These are phyloP conservation scores for Colletotrichum lupini DNA, from an alignment of 2,329 filamentous ascomycete genomes.

Conservation along the genomic window DNA sequence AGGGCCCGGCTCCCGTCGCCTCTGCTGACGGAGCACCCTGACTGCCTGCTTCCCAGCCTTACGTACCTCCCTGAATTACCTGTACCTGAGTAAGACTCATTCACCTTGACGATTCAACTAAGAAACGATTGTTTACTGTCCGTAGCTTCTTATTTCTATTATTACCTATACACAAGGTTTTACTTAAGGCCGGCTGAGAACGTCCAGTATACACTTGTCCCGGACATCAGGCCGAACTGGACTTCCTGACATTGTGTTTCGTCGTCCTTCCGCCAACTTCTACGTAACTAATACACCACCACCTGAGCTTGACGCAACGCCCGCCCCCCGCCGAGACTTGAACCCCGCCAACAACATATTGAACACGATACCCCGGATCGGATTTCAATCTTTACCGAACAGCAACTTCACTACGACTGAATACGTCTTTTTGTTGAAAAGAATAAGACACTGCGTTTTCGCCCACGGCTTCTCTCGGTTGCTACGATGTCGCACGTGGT, in stretches of 20 bases:
- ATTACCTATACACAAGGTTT: background rate
- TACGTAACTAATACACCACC: constrained; percentile 17
- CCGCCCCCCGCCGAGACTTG: constrained; percentile 26
- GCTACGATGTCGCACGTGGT: constrained; percentile 83
- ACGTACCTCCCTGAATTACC: background rate
- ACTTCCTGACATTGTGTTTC: background rate
- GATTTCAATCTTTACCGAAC: background rate
- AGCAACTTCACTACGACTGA: background rate
- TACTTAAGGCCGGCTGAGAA: too few species aligned
- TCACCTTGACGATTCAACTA: background rate
- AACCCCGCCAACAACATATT: constrained; percentile 23
- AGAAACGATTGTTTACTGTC: background rate
- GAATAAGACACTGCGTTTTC: too few species aligned
- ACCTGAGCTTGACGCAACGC: constrained; percentile 20
- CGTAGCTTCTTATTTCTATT: background rate
- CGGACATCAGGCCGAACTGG: background rate
- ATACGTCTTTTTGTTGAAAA: background rate
- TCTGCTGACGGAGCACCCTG: constrained; percentile 24
- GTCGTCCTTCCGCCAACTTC: constrained; percentile 20
- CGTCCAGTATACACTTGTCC: background rate
- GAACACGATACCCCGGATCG: background rate
- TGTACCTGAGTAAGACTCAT: background rate
- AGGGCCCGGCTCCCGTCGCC: constrained; percentile 17
- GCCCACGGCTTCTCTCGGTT: background rate
- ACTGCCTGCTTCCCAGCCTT: constrained; percentile 38